Evolutionary conservation across 495 filamentous ascomycete species (phyloP), one percentile per base, ranked within the genome.

Genomic region (Xylaria flabelliformis): DNA sequence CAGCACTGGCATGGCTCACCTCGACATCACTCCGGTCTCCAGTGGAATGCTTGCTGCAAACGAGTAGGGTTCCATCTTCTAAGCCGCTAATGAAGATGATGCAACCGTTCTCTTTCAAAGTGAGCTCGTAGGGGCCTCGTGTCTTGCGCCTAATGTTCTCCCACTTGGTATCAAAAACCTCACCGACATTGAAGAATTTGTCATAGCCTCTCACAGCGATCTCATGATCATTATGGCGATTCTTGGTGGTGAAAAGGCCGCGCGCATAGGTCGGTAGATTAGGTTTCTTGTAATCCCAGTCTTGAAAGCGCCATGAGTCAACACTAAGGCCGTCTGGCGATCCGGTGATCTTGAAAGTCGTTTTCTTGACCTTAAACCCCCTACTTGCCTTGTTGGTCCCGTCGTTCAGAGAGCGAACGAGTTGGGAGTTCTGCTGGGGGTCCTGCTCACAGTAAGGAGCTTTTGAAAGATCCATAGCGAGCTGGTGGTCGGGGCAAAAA

Each of bases 41-140:
- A 2, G 94, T 97, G 10, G 96, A 98, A 82, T 99, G 97, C 78
- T 99, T 99, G 85, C 95, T 98, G 87, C 95, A 98, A 21, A 98
- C 94, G 8, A 99, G 84, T 32, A 99, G 83, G 1, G 91, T 92
- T 55, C 87, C 95, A 74, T 97, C 94, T 74, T 96, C 91, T 32
- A 99, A 85, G 10, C 94, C 96, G 32, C 93, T 92, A 58, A 98
- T 92, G 83, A 99, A 99, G 58, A 99, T 98, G 81, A 99, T 99
- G 77, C 96, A 99, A 10, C 96, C 96, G 79, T 99, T 99, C 80
- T 99, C 96, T 82, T 99, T 99, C 72, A 98, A 87, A 67, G 93
- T 97, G 34, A 98, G 85, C 82, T 99, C 97, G 75, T 98, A 99
- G 0, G 96, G 97, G 1, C 93, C 95, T 72, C 89, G 83, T 1